Conservation (phyloP, 208 protist genomes). For the Tritrichomonas musculus region DNA sequence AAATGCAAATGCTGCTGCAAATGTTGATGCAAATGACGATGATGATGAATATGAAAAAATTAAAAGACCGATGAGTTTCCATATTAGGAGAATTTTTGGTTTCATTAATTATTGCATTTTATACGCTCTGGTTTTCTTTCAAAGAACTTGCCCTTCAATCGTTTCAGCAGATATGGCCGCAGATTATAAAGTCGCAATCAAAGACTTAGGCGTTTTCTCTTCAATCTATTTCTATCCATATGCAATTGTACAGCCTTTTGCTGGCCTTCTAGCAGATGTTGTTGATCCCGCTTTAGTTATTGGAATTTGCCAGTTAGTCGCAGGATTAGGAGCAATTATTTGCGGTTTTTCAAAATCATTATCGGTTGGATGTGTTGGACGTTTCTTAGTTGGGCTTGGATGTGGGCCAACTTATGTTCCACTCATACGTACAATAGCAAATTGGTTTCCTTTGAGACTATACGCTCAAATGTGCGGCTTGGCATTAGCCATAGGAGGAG, state of each 20-base stretch:
- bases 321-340: background rate
- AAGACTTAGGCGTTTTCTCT: background rate
- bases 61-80: too few species aligned
- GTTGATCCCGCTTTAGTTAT: background rate
- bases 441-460: background rate
- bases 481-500: background rate
- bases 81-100: too few species aligned
- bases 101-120: too few species aligned
- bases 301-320: background rate
- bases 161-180: background rate
- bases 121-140: background rate
- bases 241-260: background rate
- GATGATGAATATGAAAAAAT: too few species aligned
- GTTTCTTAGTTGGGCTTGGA: background rate
- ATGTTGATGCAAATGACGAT: too few species aligned
- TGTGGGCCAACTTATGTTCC: background rate
- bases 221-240: constrained; percentile 10
- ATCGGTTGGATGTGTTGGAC: background rate
- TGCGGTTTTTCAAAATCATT: background rate
- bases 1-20: too few species aligned
- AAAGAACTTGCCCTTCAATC: background rate
- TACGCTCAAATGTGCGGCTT: background rate
- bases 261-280: background rate
- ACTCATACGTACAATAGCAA: background rate
- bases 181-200: background rate